Base-by-base conservation (phyloP, 345 rosid genomes). In the Chamaenerion angustifolium region DNA sequence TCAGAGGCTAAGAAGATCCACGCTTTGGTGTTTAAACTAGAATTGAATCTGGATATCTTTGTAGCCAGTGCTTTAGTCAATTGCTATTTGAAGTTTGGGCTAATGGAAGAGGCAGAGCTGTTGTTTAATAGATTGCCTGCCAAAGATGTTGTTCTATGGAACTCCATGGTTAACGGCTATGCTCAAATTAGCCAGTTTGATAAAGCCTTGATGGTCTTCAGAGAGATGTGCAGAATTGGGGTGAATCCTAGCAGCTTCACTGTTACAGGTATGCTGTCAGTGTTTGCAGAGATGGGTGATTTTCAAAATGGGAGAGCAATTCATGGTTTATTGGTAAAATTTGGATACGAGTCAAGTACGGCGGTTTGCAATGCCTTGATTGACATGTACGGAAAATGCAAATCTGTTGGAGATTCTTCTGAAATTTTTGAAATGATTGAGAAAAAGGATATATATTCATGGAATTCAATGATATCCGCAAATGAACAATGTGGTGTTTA, bases 311-410 rank as follows among this genome's bases (percentile, higher is more conserved):
- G 93, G 60, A 62, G 66, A 59, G 59, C 51, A 19, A 31, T 76
- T 58, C 93, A 83, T 59, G 72, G 74, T 4, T 50, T 67, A 25
- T 75, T 71, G 23, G 44, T 73, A 51, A 77, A 80, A 56, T 44
- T 58, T 45, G 80, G 82, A 10, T 68, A 57, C 37, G 66, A 50
- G 41, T 65, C 66, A 4, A 57, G 61, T 47, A 46, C 56, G 40
- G 63, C 49, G 5, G 81, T 83, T 51, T 68, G 64, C n/a, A 76
- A 70, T 62, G 76, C 85, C 0, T 61, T 82, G 69, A 71, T 83
- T 66, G 81, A 83, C 71, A 68, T 80, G 85, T 80, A 83, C 61
- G 81, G 85, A 10, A 83, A 83, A 69, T 68, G 82, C 58, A 71
- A 70, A 19, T 51, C 63, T 60, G 16, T 71, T n/a, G 56, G 45